Percentiles rank a stretch among this genome's conserved stretches.
These are phyloP conservation scores for Saccharomyces hybrid DNA, from an alignment of 1,139 yeast species.

Conservation along the genomic window DNA sequence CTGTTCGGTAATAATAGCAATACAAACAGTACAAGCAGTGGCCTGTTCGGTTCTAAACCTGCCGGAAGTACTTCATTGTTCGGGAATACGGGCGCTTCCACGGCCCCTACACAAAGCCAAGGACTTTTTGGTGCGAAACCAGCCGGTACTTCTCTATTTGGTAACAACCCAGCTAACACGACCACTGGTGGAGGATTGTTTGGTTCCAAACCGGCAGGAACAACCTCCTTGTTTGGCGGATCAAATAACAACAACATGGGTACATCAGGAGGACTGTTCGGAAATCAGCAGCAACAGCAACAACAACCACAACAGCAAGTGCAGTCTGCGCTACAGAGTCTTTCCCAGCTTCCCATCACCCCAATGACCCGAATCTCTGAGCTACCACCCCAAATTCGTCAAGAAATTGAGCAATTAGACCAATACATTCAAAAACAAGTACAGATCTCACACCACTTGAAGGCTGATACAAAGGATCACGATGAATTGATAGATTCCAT, in stretches of 20 bases:
- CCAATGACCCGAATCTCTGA: conserved; percentile 86
- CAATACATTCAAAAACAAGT: conserved; percentile 78
- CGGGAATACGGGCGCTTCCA: conserved; percentile 22
- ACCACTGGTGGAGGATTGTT: conserved; percentile 22
- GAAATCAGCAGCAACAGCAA: conserved; percentile 19
- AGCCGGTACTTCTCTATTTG: conserved; percentile 33
- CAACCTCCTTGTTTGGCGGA: conserved; percentile 1
- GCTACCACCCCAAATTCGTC: conserved; percentile 65
- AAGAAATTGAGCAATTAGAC: conserved; percentile 74
- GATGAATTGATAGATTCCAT: conserved; percentile 66
- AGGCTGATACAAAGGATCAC: conserved; percentile 57
- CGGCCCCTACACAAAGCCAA: conserved; percentile 9
- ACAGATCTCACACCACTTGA: conserved; percentile 70
- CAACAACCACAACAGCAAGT: conserved; percentile 36
- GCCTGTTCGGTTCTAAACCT: conserved; percentile 25
- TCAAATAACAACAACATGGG: not conserved
- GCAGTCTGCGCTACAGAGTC: conserved; percentile 30
- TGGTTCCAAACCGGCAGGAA: conserved; percentile 24
- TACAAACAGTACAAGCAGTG: conserved; percentile 12
- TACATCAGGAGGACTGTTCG: conserved; percentile 15
- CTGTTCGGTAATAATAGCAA: conserved; percentile 31
- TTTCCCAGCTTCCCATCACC: conserved; percentile 48
- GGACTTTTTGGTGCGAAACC: conserved; percentile 21
- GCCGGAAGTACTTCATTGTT: conserved; percentile 30
- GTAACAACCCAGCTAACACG: conserved; percentile 26